Percentiles rank a stretch among this genome's conserved stretches.
These are phyloP conservation scores for Lasiodiplodia hormozganensis DNA, from an alignment of 2,329 filamentous ascomycete species.

Conservation along the genomic window DNA sequence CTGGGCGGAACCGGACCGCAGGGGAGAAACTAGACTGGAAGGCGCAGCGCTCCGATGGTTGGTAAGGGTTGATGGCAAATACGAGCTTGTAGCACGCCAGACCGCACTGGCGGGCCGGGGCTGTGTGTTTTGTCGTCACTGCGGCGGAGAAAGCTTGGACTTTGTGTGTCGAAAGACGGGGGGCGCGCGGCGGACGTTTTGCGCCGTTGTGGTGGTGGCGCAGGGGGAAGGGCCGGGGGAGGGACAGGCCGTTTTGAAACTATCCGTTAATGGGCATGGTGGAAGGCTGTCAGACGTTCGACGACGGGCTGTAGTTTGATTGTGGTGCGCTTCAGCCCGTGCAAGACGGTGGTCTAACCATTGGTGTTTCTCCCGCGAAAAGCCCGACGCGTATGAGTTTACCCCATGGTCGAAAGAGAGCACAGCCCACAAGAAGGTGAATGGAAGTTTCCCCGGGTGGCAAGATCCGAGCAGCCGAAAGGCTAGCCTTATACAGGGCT, in stretches of 20 bases:
- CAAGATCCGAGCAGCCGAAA: not conserved
- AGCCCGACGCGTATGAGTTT: not conserved
- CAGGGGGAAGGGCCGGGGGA: not conserved
- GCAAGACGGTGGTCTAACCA: constrained; percentile 1
- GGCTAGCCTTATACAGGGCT: not conserved
- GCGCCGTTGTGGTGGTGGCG: not conserved
- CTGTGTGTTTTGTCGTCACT: not conserved
- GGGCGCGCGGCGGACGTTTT: too few species aligned
- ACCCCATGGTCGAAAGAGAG: not conserved
- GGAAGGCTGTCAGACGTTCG: not conserved
- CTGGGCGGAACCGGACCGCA: constrained; percentile 2
- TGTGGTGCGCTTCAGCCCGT: not conserved
- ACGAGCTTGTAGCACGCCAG: not conserved
- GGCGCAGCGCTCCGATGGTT: not conserved
- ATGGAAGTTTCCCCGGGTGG: not conserved
- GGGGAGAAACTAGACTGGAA: not conserved
- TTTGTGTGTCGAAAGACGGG: not conserved
- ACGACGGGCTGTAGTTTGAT: not conserved
- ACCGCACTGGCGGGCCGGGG: not conserved
- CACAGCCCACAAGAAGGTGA: not conserved
- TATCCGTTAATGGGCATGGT: not conserved
- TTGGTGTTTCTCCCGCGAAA: not conserved
- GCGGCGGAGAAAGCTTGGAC: not conserved
- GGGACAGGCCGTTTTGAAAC: not conserved
- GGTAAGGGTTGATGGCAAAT: not conserved